phyloP scores from a whole-genome alignment of 2,329 filamentous ascomycete species.

The Monosporascus sp. region DNA sequence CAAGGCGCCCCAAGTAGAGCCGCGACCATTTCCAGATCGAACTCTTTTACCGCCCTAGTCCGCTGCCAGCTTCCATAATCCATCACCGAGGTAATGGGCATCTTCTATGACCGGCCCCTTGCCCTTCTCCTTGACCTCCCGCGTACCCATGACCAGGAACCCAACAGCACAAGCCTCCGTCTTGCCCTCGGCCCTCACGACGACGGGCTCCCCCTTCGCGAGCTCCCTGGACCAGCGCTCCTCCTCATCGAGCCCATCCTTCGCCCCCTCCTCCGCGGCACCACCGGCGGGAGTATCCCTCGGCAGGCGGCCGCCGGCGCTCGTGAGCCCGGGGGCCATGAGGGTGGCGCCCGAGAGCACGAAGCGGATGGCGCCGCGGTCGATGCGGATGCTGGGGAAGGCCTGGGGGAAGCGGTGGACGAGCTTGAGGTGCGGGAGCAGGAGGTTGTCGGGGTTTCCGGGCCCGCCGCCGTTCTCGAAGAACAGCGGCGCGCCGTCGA shows the following conservation, averaged over 20 bases:
- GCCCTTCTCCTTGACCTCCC: slow-evolving; percentile 88
- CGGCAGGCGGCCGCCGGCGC: slow-evolving; percentile 74
- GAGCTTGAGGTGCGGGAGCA: slow-evolving; percentile 83
- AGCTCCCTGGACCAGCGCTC: slow-evolving; percentile 62
- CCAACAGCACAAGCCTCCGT: slow-evolving; percentile 86
- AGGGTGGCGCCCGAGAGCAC: slow-evolving; percentile 88
- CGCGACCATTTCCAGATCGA: too few relatives aligned
- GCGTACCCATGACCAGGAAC: slow-evolving; percentile 74
- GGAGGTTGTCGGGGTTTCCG: slow-evolving; percentile 48
- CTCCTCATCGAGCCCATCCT: slow-evolving; percentile 37
- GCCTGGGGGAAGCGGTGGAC: slow-evolving; percentile 84
- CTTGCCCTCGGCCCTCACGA: slow-evolving; percentile 90
- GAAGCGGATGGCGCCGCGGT: slow-evolving; percentile 94
- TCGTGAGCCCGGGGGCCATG: slow-evolving; percentile 93
- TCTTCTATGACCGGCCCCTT: slow-evolving; percentile 94
- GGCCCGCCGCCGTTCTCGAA: slow-evolving; percentile 61
- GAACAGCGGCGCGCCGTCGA: slow-evolving; percentile 76
- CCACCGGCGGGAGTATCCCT: slow-evolving; percentile 19
- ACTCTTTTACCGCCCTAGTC: slow-evolving; percentile 30
- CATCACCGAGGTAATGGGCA: slow-evolving; percentile 90
- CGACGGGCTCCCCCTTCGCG: slow-evolving; percentile 76
- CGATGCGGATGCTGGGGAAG: slow-evolving; percentile 82
- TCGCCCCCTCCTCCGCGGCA: slow-evolving; percentile 27
- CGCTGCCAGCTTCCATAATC: slow-evolving; percentile 70
- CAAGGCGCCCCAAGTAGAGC: too few relatives aligned